Conservation (phyloP, 768 basidiomycete species). For the Pisolithus sp. region DNA sequence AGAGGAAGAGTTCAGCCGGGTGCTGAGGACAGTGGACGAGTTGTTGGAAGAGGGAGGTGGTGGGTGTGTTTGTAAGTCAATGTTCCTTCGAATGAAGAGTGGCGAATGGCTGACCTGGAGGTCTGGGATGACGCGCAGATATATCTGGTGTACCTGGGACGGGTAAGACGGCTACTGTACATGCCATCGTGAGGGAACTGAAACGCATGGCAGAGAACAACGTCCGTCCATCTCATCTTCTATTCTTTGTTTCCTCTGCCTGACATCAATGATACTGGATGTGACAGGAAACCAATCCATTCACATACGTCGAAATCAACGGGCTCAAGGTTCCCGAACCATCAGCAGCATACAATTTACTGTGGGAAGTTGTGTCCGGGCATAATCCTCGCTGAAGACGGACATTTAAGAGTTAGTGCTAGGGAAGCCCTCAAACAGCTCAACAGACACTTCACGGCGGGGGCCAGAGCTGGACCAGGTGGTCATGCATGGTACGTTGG, state of each 20-base stretch:
- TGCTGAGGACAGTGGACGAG: slow-evolving; percentile 73
- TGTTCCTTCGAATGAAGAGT: not conserved
- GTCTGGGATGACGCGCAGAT: slow-evolving; percentile 42
- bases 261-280: not conserved
- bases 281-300: slow-evolving; percentile 81
- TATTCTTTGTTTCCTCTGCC: not conserved
- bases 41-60: slow-evolving; percentile 89
- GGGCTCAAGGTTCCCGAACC: slow-evolving; percentile 92
- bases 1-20: slow-evolving; percentile 74
- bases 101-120: slow-evolving; percentile 1
- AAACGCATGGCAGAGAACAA: slow-evolving; percentile 81
- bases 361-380: slow-evolving; percentile 92
- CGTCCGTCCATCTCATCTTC: slow-evolving; percentile 35
- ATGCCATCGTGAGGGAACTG: slow-evolving; percentile 84
- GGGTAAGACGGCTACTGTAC: slow-evolving; percentile 97
- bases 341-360: slow-evolving; percentile 80
- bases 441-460: slow-evolving; percentile 68
- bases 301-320: slow-evolving; percentile 97
- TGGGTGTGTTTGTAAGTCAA: slow-evolving; percentile 82
- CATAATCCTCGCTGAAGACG: slow-evolving; percentile 57
- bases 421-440: slow-evolving; percentile 82
- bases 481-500: slow-evolving; percentile 73
- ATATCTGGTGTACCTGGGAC: slow-evolving; percentile 99
- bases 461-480: slow-evolving; percentile 61
- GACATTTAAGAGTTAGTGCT: slow-evolving; percentile 58